phyloP scores from a whole-genome alignment of 495 filamentous ascomycete genomes.

The Acidomyces sp. region DNA sequence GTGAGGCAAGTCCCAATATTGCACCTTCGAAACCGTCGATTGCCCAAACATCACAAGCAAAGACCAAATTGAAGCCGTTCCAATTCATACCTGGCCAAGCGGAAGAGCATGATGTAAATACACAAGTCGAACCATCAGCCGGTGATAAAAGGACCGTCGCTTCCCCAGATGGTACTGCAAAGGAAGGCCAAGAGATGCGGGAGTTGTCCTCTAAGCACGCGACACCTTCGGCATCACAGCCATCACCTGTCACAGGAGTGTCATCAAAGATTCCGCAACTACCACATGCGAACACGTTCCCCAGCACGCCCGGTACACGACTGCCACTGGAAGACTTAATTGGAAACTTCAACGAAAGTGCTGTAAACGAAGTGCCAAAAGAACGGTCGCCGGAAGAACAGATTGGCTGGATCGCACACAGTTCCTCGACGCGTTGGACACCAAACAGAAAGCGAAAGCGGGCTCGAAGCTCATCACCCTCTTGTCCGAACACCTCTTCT shows the following conservation, averaged over 20 bases:
- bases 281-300: constrained; percentile 32
- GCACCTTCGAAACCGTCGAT: constrained; percentile 22
- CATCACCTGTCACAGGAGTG: constrained; percentile 23
- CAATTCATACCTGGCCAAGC: constrained; percentile 34
- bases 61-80: constrained; percentile 47
- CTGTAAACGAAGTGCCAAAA: constrained; percentile 30
- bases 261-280: constrained; percentile 5
- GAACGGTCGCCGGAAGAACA: constrained; percentile 56
- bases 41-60: constrained; percentile 40
- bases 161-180: constrained; percentile 8
- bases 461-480: constrained; percentile 62
- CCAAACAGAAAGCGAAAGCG: constrained; percentile 49
- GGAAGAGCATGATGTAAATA: constrained; percentile 11
- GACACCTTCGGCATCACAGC: background rate
- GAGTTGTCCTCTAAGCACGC: background rate
- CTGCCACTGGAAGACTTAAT: constrained; percentile 72
- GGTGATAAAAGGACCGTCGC: constrained; percentile 4
- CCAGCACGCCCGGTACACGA: constrained; percentile 61
- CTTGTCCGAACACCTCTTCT: constrained; percentile 44
- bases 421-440: constrained; percentile 38
- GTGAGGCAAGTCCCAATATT: constrained; percentile 3
- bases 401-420: constrained; percentile 51
- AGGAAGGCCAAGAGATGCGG: background rate
- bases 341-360: constrained; percentile 48
- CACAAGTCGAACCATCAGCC: constrained; percentile 28